A percentile compares a stretch with the other conserved stretches of the same genome.
phyloP scores from a whole-genome alignment of 495 filamentous ascomycete species.

The Monascus purpureus region DNA sequence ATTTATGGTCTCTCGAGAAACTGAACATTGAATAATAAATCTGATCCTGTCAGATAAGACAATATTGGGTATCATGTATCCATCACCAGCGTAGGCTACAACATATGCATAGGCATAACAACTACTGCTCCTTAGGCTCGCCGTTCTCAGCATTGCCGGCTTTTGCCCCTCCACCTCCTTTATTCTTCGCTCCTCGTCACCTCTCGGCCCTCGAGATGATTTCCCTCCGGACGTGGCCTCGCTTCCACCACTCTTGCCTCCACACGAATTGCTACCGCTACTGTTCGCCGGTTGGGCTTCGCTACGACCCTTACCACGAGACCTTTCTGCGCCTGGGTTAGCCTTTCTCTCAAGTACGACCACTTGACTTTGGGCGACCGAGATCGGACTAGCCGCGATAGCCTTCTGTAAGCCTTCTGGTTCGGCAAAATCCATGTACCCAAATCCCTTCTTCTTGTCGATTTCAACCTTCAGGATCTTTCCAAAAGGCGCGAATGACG shows the following conservation, averaged over 20 bases:
- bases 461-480: constrained; percentile 67
- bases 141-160: constrained; percentile 6
- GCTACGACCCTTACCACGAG: constrained; percentile 21
- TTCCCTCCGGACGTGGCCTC: not conserved
- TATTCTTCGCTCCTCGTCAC: constrained; percentile 4
- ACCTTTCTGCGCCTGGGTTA: constrained; percentile 23
- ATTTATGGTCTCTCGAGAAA: no score
- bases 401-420: constrained; percentile 58
- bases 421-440: constrained; percentile 73
- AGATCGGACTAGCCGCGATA: constrained; percentile 64
- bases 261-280: not conserved
- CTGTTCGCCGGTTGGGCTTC: constrained; percentile 4
- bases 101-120: no score
- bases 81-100: no score
- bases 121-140: no score
- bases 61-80: no score
- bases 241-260: not conserved
- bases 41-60: no score
- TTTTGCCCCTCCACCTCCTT: not conserved
- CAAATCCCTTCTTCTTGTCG: constrained; percentile 84
- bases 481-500: constrained; percentile 58
- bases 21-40: no score
- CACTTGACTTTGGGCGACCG: constrained; percentile 71
- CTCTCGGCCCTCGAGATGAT: not conserved
- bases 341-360: constrained; percentile 72